Evolutionary conservation across 805 yeast species (phyloP).

Genomic region (Ogataea ramenticola): DNA sequence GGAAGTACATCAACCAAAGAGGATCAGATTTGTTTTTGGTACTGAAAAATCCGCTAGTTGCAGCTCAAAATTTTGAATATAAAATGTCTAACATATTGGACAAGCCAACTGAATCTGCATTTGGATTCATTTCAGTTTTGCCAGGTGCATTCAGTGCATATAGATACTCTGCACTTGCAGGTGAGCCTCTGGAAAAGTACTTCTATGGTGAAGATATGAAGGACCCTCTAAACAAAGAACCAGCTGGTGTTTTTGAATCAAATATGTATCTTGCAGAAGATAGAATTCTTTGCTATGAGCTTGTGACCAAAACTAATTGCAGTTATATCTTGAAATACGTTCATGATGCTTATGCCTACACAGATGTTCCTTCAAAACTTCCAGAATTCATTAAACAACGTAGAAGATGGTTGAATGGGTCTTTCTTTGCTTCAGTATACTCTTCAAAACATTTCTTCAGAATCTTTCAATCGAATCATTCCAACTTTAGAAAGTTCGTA

Average conservation of each 20-base stretch:
- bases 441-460: slow-evolving; percentile 69
- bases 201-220: slow-evolving; percentile 89
- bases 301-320: slow-evolving; percentile 69
- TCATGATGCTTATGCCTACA: slow-evolving; percentile 81
- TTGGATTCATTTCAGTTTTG: slow-evolving; percentile 87
- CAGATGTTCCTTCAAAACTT: slow-evolving; percentile 88
- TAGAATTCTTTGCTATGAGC: slow-evolving; percentile 88
- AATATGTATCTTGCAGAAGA: slow-evolving; percentile 98
- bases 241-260: slow-evolving; percentile 83
- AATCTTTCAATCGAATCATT: slow-evolving; percentile 72
- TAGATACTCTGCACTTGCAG: slow-evolving; percentile 69
- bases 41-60: slow-evolving; percentile 75
- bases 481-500: slow-evolving; percentile 56
- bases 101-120: slow-evolving; percentile 89
- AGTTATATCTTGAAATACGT: slow-evolving; percentile 79
- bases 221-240: slow-evolving; percentile 34
- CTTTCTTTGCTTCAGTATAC: slow-evolving; percentile 90
- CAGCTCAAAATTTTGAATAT: slow-evolving; percentile 95
- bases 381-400: slow-evolving; percentile 88
- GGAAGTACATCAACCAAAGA: slow-evolving; percentile 40
- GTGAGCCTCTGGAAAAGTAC: slow-evolving; percentile 80
- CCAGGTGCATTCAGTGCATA: slow-evolving; percentile 98
- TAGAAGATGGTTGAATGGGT: slow-evolving; percentile 95
- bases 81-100: slow-evolving; percentile 91
- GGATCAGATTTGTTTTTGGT: slow-evolving; percentile 31